phyloP scores from a whole-genome alignment of 75 land plant species.

The Pseudotsuga menziesii region DNA sequence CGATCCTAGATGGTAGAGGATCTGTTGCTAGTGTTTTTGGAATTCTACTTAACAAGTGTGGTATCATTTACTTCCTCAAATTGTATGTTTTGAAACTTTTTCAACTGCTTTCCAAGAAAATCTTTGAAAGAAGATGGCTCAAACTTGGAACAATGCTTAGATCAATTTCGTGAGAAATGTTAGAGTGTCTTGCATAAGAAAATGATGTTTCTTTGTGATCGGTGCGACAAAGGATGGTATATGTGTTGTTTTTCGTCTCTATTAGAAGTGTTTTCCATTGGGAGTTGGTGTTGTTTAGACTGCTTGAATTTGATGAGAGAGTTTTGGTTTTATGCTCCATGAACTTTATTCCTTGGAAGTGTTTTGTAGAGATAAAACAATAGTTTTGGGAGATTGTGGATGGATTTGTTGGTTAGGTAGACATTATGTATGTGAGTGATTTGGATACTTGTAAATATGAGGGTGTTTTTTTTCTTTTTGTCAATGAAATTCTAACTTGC shows the following conservation, averaged over 20 bases:
- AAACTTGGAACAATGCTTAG: slow-evolving; percentile 21
- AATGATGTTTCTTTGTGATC: slow-evolving; percentile 87
- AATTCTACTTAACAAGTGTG: slow-evolving; percentile 48
- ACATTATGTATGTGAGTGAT: slow-evolving; percentile 93
- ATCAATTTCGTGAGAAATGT: slow-evolving; percentile 95
- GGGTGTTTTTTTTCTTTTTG: slow-evolving; percentile 77
- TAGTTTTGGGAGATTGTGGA: slow-evolving; percentile 95
- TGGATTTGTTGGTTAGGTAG: slow-evolving; percentile 71
- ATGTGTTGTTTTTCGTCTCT: slow-evolving; percentile 90
- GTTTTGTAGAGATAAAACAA: slow-evolving; percentile 67
- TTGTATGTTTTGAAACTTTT: too few relatives aligned
- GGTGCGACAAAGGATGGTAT: slow-evolving; percentile 93
- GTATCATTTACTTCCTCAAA: neutral
- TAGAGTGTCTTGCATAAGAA: slow-evolving; percentile 87
- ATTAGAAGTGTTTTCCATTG: slow-evolving; percentile 57
- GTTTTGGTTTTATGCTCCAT: slow-evolving; percentile 90
- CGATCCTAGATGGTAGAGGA: slow-evolving; percentile 7
- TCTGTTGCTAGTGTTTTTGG: slow-evolving; percentile 27
- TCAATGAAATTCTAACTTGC: slow-evolving; percentile 41
- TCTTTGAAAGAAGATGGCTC: slow-evolving; percentile 1
- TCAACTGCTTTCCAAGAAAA: neutral
- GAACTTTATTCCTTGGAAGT: slow-evolving; percentile 51
- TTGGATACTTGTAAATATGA: slow-evolving; percentile 82
- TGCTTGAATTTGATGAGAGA: slow-evolving; percentile 83
- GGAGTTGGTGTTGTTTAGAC: slow-evolving; percentile 96